Evolutionary conservation across 2,329 filamentous ascomycete genomes (phyloP).

Genomic region (Penicillium expansum): DNA sequence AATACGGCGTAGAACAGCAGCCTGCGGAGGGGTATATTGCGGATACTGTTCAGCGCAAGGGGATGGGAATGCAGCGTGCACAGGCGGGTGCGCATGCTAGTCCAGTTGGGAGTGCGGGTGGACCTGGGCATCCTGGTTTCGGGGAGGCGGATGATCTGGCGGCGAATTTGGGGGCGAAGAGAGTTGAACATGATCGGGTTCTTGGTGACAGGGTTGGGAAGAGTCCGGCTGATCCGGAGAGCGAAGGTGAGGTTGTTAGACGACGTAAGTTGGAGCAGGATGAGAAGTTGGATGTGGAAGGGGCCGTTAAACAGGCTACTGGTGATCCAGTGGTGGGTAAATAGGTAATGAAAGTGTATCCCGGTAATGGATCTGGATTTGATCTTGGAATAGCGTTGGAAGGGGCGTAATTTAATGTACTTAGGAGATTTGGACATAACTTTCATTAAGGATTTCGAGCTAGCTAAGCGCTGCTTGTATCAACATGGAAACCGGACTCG

Average conservation of each 20-base stretch:
- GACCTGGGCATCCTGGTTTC: conserved; percentile 31
- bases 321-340: conserved; percentile 28
- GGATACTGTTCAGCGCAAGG: conserved; percentile 28
- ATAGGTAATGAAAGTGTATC: neutral
- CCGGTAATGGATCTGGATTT: neutral
- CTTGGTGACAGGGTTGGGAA: conserved; percentile 28
- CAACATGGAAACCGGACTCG: neutral
- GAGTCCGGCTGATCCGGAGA: conserved; percentile 18
- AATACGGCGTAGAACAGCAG: conserved; percentile 39
- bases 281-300: conserved; percentile 29
- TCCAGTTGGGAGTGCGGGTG: conserved; percentile 30
- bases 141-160: conserved; percentile 34
- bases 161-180: conserved; percentile 36
- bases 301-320: conserved; percentile 27
- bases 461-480: conserved; percentile 3
- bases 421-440: neutral
- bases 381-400: neutral
- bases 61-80: conserved; percentile 20
- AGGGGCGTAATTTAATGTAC: too few relatives aligned
- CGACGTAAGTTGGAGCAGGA: conserved; percentile 29
- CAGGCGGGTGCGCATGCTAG: conserved; percentile 39
- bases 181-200: conserved; percentile 33
- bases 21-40: conserved; percentile 38
- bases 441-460: conserved; percentile 4
- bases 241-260: conserved; percentile 27